Evolutionary conservation across 2,329 filamentous ascomycete species (phyloP).

Genomic region (Mycosphaerelloides madeirae): DNA sequence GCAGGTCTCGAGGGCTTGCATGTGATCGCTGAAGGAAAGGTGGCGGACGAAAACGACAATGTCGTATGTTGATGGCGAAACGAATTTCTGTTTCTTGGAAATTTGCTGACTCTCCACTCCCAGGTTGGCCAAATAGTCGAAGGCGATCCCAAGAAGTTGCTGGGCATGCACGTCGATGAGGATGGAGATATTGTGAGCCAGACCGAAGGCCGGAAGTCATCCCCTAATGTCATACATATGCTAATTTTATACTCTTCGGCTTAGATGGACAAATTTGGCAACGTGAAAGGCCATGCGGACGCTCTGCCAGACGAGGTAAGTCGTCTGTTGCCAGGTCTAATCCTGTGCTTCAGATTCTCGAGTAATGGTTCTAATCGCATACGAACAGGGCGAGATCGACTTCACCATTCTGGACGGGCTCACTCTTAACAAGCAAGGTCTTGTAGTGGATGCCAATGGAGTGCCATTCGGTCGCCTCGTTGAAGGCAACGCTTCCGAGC

Average conservation of each 20-base stretch:
- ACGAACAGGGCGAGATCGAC: constrained; percentile 41
- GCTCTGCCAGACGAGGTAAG: constrained; percentile 49
- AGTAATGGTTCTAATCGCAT: no score
- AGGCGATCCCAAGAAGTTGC: constrained; percentile 56
- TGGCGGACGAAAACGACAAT: constrained; percentile 74
- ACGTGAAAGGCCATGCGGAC: constrained; percentile 53
- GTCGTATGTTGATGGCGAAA: no score
- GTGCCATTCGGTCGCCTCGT: constrained; percentile 54
- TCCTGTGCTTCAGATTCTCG: no score
- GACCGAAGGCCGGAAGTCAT: no score
- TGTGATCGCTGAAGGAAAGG: constrained; percentile 64
- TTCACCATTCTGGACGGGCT: constrained; percentile 52
- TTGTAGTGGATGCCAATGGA: constrained; percentile 50
- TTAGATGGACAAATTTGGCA: constrained; percentile 60
- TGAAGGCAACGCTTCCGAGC: constrained; percentile 53
- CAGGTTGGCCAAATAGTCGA: constrained; percentile 53
- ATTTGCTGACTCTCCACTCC: no score
- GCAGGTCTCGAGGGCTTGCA: constrained; percentile 61
- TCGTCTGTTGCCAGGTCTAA: no score
- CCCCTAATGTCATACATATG: no score
- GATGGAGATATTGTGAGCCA: constrained; percentile 60
- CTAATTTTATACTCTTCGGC: no score
- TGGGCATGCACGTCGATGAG: constrained; percentile 57
- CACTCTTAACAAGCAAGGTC: constrained; percentile 55
- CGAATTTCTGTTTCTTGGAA: no score